A percentile compares a stretch with the other conserved stretches of the same genome.
phyloP scores from a whole-genome alignment of 2,329 filamentous ascomycete species.

The Geosmithia putterillii region DNA sequence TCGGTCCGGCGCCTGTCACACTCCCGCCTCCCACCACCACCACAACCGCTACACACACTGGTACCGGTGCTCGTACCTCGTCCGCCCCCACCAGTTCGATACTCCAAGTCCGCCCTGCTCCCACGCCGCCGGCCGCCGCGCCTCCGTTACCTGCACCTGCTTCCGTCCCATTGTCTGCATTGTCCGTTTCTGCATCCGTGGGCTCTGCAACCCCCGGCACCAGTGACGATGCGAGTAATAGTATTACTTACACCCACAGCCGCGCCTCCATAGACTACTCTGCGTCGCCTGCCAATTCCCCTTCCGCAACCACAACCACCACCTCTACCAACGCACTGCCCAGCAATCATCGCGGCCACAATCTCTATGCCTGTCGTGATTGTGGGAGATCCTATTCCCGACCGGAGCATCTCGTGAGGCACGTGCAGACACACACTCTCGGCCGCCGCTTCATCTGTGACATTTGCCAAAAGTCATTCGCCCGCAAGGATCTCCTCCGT shows the following conservation, averaged over 20 bases:
- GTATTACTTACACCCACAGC: not conserved
- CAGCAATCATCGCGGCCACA: constrained; percentile 13
- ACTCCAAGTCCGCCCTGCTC: constrained; percentile 2
- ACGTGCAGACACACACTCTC: constrained; percentile 37
- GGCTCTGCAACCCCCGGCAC: not conserved
- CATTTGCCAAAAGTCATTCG: constrained; percentile 40
- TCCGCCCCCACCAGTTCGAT: constrained; percentile 1
- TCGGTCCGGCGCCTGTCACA: constrained; percentile 1
- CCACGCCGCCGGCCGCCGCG: not conserved
- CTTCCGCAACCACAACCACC: not conserved
- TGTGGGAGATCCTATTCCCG: constrained; percentile 38
- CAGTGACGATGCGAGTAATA: not conserved
- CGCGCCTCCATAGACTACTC: not conserved
- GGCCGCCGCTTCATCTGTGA: constrained; percentile 36
- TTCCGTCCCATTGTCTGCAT: not conserved
- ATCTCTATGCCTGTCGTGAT: constrained; percentile 36
- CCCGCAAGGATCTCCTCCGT: constrained; percentile 39
- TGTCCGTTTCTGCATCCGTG: not conserved
- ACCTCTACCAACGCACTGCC: not conserved
- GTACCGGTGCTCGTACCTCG: not conserved
- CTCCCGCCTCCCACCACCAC: constrained; percentile 1
- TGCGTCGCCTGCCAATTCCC: not conserved
- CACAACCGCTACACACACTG: not conserved
- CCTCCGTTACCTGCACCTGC: not conserved
- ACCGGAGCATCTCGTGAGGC: constrained; percentile 39